phyloP scores from a whole-genome alignment of 2,329 filamentous ascomycete genomes.

The Claviceps citrina region DNA sequence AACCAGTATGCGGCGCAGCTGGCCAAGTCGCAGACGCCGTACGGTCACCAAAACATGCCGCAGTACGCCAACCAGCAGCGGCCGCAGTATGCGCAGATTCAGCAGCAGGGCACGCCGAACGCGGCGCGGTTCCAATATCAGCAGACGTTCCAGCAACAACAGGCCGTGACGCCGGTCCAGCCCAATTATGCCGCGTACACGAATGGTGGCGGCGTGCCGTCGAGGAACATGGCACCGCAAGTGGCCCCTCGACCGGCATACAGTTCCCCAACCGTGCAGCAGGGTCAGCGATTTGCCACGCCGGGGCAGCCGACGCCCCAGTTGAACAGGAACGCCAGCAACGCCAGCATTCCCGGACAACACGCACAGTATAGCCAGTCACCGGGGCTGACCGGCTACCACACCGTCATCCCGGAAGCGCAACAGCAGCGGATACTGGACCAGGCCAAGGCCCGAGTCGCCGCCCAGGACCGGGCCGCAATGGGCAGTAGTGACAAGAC shows the following conservation, averaged over 20 bases:
- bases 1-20: constrained; percentile 33
- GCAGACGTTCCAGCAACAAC: constrained; percentile 19
- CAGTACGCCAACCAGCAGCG: constrained; percentile 33
- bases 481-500: constrained; percentile 27
- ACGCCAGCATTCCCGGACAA: constrained; percentile 17
- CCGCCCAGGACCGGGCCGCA: constrained; percentile 27
- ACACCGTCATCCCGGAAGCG: constrained; percentile 33
- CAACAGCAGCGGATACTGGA: constrained; percentile 36
- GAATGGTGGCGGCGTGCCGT: constrained; percentile 28
- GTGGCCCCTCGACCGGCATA: constrained; percentile 23
- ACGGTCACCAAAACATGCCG: constrained; percentile 34
- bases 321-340: constrained; percentile 21
- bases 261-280: constrained; percentile 23
- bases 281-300: constrained; percentile 17
- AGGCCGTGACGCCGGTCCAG: constrained; percentile 20
- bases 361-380: constrained; percentile 19
- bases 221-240: constrained; percentile 30
- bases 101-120: constrained; percentile 26
- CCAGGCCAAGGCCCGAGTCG: constrained; percentile 33
- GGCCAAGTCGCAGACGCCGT: constrained; percentile 36
- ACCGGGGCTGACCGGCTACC: constrained; percentile 29
- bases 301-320: constrained; percentile 16
- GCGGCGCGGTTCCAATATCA: constrained; percentile 27
- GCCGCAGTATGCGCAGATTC: constrained; percentile 26
- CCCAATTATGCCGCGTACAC: constrained; percentile 22